These are phyloP conservation scores for Kitagawia praeruptora DNA, from an alignment of 129 eudicot species.

Conservation along the genomic window DNA sequence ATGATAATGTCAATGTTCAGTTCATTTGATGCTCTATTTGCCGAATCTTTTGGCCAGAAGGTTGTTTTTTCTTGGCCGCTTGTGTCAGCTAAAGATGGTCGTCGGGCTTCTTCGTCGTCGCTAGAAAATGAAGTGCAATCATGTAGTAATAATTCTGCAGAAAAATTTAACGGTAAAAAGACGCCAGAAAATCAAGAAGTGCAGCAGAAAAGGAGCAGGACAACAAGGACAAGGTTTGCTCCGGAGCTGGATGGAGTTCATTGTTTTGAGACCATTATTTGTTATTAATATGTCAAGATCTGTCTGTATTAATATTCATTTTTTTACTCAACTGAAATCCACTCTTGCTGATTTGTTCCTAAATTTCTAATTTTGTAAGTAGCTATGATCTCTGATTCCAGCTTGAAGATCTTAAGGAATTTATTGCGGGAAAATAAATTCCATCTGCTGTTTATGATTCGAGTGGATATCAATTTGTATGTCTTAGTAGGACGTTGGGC, in stretches of 20 bases:
- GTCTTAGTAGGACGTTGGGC: too few species aligned
- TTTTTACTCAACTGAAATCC: background rate
- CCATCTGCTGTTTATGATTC: too few species aligned
- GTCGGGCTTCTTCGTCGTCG: background rate
- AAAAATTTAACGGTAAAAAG: background rate
- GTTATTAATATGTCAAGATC: slow-evolving; percentile 5
- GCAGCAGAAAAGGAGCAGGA: slow-evolving; percentile 14
- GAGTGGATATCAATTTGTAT: too few species aligned
- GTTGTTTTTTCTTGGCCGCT: slow-evolving; percentile 12
- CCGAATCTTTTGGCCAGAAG: slow-evolving; percentile 33
- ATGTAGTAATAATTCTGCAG: background rate
- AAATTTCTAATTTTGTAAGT: background rate
- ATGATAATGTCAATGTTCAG: slow-evolving; percentile 37
- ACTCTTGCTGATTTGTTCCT: background rate
- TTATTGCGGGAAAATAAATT: too few species aligned
- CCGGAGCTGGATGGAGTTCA: slow-evolving; percentile 43
- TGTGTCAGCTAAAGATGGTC: background rate
- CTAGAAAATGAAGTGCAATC: background rate
- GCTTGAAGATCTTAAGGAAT: background rate
- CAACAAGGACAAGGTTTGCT: slow-evolving; percentile 34
- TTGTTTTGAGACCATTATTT: slow-evolving; percentile 46
- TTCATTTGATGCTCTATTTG: slow-evolving; percentile 29
- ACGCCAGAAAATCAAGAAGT: background rate
- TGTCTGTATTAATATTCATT: background rate
- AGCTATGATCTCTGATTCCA: background rate